Base-by-base conservation (phyloP, 768 basidiomycete species). In the Hypsizygus marmoreus region DNA sequence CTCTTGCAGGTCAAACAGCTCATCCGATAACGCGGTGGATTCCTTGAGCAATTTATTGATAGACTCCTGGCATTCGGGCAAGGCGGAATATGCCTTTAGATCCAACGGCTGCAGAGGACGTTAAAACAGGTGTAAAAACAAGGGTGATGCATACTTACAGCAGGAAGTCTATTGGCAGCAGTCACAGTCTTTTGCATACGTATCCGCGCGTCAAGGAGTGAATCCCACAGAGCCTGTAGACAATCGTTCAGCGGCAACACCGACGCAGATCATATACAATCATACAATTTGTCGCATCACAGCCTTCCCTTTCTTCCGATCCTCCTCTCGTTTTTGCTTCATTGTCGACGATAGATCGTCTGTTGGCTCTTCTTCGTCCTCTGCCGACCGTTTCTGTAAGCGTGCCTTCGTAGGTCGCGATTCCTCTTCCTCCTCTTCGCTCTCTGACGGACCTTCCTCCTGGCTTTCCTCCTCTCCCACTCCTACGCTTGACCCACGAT, bases 151-250 rank as follows among this genome's bases (percentile, higher is more conserved):
- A 28, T 25, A 67, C 83, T 54, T 58, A 86, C 91, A 25, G 53
- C 58, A 25, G 89, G 86, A 5, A 97, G 72, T 38, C 70, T 69
- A 58, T 91, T 89, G 5, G 83, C 74, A 9, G 84, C 71, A 1
- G 72, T 58, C 34, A 83, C 72, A 17, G 85, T 79, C 69, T 94
- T 97, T 68, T 97, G 95, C 33, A 97, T 66, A 19, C 84, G 84
- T 62, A 98, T 98, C 26, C 95, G 82, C n/a, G 89, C 81, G 61
- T 97, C 91, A 22, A 97, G 75, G 28, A 97, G 73, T 4, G 77
- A 74, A 63, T 97, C 92, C 88, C 92, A 97, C 26, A 94, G 66
- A 2, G 75, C 72, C 93, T 97, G 40, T 45, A 47, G 40, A 20
- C 31, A 45, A 23, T 39, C 38, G 49, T 52, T 36, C 35, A 53